phyloP scores from a whole-genome alignment of 116 monocot genomes.

The Posidonia oceanica region DNA sequence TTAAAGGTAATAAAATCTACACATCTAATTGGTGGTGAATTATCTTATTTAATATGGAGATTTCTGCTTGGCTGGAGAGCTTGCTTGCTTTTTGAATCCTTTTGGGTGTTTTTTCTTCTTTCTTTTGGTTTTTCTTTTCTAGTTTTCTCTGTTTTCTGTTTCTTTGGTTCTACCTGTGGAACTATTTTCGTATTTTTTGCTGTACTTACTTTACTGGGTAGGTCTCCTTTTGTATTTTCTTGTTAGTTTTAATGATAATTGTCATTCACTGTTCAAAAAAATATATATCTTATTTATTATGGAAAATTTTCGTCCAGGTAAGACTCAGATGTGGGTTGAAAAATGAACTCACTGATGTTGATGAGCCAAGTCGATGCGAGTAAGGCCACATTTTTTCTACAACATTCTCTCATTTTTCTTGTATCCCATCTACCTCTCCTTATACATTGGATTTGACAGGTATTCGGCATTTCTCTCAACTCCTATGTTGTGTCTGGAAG shows the following conservation, averaged over 20 bases:
- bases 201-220: too few species aligned
- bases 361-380: conserved; percentile 99
- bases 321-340: conserved; percentile 91
- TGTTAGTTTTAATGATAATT: too few species aligned
- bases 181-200: too few species aligned
- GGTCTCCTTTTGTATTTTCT: too few species aligned
- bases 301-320: conserved; percentile 37
- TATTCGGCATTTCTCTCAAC: conserved; percentile 71
- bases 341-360: conserved; percentile 76
- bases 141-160: too few species aligned
- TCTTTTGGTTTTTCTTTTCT: too few species aligned
- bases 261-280: too few species aligned
- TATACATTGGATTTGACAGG: conserved; percentile 27
- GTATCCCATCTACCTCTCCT: not conserved
- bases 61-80: too few species aligned
- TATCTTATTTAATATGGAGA: not conserved
- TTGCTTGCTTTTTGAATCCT: too few species aligned
- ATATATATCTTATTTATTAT: not conserved
- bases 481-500: conserved; percentile 62
- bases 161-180: too few species aligned
- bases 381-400: conserved; percentile 20
- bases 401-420: not conserved
- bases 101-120: too few species aligned
- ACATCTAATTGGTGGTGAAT: not conserved
- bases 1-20: conserved; percentile 40